Evolutionary conservation across 768 basidiomycete genomes (phyloP), one percentile per base, ranked within the genome.

Genomic region (Phylloporus arenicola): DNA sequence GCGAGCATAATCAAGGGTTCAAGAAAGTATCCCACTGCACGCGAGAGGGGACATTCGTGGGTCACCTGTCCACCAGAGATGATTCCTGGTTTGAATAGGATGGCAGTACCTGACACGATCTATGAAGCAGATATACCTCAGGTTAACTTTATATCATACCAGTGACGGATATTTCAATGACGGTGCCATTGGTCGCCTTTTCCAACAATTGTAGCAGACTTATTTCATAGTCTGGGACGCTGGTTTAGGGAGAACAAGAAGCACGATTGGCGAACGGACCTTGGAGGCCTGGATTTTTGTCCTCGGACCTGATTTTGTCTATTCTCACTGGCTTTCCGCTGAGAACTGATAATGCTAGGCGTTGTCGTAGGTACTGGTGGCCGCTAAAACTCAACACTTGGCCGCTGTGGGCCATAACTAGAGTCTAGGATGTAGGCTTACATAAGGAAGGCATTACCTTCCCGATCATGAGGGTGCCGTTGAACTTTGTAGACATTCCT

Each of bases 161-260:
- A 19, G 96, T 98, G 7, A 94, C 86, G 2, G 92, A 95, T 45
- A 99, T 98, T 67, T 98, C 96, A 53, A 98, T 88, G 25, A 90
- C 71, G 6, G 90, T 90, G 2, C 95, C 96, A 75, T 98, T 97
- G 3, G 92, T 94, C 4, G 89, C 73, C 59, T 90, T 92, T 65
- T 97, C 94, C 30, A 97, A 61, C 14, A 98, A 70, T 41, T 95
- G 76, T 38, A 99, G 68, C 22, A 97, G 75, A 61, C 88, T 93
- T 43, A 95, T 82, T 73, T 99, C 96, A 68, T 85, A 95, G 68
- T 98, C 94, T 91, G 59, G 29, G 10, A 47, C 25, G 46, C 22
- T 27, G 4, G 39, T 50, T 25, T 25, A 39, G 41, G 45, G 39
- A 53, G 44, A 40, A 41, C 19, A 29, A 4, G 38, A 10, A 29